Base-by-base conservation (phyloP, 805 yeast species). In the Komagataella mondaviorum region DNA sequence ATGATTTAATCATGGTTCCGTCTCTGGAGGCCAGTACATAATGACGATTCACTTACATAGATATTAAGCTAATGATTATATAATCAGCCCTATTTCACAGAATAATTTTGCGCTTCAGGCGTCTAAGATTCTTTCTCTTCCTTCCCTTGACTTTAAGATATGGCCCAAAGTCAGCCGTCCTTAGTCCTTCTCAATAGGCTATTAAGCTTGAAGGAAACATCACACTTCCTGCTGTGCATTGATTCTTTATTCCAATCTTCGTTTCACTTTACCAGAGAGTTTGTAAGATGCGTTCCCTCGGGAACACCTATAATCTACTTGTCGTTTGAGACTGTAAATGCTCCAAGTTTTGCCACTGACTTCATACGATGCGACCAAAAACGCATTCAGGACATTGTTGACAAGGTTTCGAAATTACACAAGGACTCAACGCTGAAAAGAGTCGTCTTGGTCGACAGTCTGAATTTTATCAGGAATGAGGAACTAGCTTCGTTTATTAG, bases 231-330 rank as follows among this genome's bases (percentile, higher is more conserved):
- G 2, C 70, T 91, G 4, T 70, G 85, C 3, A 60, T 77, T 6
- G 98, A 93, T 62, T 73, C 85, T 1, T 65, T 88, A 7, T 69
- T 75, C 0, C 96, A 90, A 63, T 78, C 93, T 0, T 78, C 88
- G 0, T 57, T 67, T 30, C 59, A 69, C 48, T 63, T 90, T 10
- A 59, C 86, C 1, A 60, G 67, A 23, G 96, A 88, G 60, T 71
- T 89, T 48, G 64, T 73, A 63, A 71, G 55, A 70, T 74, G 49
- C 56, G 58, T 60, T 44, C 64, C 67, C 10, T 59, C 53, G 4
- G 60, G 58, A 10, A 61, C 65, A 3, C 68, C 67, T 3, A 66
- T 81, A 5, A 61, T 80, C 2, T 85, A 71, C 56, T 64, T 88
- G 16, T 81, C 91, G 1, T 89, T 75, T 62, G 95, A 88, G 60